Evolutionary conservation across 768 basidiomycete species (phyloP).

Genomic region (Glaciozyma martinii): DNA sequence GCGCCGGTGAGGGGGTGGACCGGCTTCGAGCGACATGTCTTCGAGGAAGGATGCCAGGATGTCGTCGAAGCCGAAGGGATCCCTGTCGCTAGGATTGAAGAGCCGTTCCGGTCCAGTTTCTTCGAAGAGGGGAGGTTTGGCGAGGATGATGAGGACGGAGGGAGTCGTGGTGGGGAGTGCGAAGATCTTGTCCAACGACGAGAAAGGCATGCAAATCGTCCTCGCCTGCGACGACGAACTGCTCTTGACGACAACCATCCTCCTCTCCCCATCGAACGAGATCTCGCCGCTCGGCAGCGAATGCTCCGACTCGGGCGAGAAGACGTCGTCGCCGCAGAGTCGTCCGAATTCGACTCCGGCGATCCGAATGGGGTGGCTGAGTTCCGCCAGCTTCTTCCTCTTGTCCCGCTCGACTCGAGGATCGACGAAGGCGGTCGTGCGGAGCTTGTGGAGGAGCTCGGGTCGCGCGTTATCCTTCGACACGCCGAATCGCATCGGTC

Average conservation of each 20-base stretch:
- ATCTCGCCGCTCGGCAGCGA: background rate
- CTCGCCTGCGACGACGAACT: background rate
- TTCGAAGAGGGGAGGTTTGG: background rate
- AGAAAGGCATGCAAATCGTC: background rate
- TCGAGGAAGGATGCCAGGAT: background rate
- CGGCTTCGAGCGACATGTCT: background rate
- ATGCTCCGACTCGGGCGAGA: constrained; percentile 1
- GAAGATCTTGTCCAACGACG: background rate
- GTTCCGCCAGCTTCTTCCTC: background rate
- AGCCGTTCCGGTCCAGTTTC: too few species aligned
- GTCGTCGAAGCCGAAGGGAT: background rate
- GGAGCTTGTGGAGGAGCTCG: constrained; percentile 4
- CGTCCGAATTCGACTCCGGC: constrained; percentile 6
- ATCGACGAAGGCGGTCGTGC: constrained; percentile 8
- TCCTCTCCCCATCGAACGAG: background rate
- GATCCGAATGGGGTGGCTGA: constrained; percentile 3
- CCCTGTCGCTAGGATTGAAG: too few species aligned
- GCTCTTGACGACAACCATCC: background rate
- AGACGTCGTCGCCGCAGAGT: background rate
- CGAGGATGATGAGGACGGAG: constrained; percentile 11
- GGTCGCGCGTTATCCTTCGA: background rate
- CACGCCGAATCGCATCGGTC: background rate
- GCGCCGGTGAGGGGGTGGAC: background rate
- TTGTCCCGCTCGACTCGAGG: background rate
- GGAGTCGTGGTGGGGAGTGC: background rate